Conservation (phyloP, 768 basidiomycete species). For the Leucosporidium scottii region DNA sequence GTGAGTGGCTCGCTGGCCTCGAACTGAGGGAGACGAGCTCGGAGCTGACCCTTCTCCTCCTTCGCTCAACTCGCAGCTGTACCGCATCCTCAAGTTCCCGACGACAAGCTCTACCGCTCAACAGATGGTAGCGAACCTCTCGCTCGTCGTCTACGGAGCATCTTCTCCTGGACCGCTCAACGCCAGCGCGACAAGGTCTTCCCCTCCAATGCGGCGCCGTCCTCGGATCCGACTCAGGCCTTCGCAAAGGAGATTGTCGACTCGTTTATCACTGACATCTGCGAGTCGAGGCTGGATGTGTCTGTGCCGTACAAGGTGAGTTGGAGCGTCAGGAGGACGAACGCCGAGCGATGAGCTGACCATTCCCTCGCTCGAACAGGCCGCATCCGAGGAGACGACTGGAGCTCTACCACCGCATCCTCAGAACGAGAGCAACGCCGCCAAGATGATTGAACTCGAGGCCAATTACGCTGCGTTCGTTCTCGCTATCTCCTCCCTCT, state of each 20-base stretch:
- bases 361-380: no score
- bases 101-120: conserved; percentile 29
- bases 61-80: conserved; percentile 2
- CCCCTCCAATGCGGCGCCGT: not conserved
- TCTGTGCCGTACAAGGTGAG: conserved; percentile 19
- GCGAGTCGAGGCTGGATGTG: conserved; percentile 18
- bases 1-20: not conserved
- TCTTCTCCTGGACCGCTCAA: conserved; percentile 30
- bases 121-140: conserved; percentile 20
- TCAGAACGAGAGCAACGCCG: conserved; percentile 22
- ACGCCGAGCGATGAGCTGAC: not conserved
- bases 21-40: not conserved
- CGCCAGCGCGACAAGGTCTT: conserved; percentile 14
- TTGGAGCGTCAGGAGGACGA: not conserved
- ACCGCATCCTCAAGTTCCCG: conserved; percentile 24
- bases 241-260: conserved; percentile 19
- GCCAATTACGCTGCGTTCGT: conserved; percentile 15
- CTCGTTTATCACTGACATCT: conserved; percentile 19
- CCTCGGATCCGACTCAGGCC: not conserved
- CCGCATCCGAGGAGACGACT: conserved; percentile 2
- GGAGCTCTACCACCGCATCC: conserved; percentile 22
- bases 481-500: not conserved
- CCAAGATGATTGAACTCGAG: conserved; percentile 15
- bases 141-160: conserved; percentile 15
- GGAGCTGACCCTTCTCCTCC: not conserved